These are phyloP conservation scores for Phytophthora pini DNA, from an alignment of 352 stramenopile species.

Conservation along the genomic window DNA sequence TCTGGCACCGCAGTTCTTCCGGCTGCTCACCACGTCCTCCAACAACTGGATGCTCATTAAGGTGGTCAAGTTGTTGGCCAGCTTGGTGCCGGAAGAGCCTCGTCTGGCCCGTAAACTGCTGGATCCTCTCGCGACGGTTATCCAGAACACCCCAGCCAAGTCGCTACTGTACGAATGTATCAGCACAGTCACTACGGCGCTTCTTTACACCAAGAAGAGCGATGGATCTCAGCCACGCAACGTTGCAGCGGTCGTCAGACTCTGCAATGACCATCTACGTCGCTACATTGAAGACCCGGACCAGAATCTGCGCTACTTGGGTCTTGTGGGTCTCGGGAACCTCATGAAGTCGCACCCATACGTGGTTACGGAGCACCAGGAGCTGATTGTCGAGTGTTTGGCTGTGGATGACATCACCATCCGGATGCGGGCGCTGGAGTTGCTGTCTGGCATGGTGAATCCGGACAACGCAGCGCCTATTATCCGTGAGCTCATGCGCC, in stretches of 20 bases:
- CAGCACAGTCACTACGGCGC: slow-evolving; percentile 95
- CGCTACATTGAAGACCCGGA: slow-evolving; percentile 98
- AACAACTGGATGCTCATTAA: slow-evolving; percentile 99
- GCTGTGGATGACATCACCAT: slow-evolving; percentile 99
- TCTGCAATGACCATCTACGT: slow-evolving; percentile 96
- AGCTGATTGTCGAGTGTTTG: slow-evolving; percentile 97
- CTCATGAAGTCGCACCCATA: slow-evolving; percentile 97
- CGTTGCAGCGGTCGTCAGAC: slow-evolving; percentile 92
- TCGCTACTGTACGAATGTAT: slow-evolving; percentile 99
- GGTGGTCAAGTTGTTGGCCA: slow-evolving; percentile 98
- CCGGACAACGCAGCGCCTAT: slow-evolving; percentile 96
- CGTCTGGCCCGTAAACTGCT: slow-evolving; percentile 97
- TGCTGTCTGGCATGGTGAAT: slow-evolving; percentile 96
- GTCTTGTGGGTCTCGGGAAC: slow-evolving; percentile 96
- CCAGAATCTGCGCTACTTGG: slow-evolving; percentile 99
- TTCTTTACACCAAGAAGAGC: slow-evolving; percentile 96
- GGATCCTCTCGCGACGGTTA: slow-evolving; percentile 97
- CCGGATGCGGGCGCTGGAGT: slow-evolving; percentile 95
- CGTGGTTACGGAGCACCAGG: slow-evolving; percentile 95
- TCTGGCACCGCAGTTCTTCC: slow-evolving; percentile 98
- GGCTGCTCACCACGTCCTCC: slow-evolving; percentile 96
- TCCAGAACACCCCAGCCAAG: slow-evolving; percentile 98
- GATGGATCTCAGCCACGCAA: slow-evolving; percentile 96
- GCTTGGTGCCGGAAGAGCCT: slow-evolving; percentile 97
- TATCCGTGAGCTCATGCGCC: slow-evolving; percentile 96